phyloP scores from a whole-genome alignment of 2,329 filamentous ascomycete species.

The Aspergillus puulaauensis region DNA sequence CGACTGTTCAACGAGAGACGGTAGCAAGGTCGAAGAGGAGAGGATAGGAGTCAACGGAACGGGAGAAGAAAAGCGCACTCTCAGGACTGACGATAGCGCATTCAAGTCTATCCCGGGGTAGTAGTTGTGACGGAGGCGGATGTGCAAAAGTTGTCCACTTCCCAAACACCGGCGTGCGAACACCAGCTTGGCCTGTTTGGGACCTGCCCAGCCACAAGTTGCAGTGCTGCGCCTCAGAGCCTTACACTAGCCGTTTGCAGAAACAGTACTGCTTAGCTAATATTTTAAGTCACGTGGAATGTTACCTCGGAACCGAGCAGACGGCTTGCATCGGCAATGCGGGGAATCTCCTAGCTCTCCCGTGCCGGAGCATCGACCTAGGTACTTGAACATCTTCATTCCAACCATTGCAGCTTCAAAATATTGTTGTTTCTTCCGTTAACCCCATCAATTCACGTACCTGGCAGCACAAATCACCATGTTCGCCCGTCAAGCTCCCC shows the following conservation, averaged over 20 bases:
- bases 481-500: slow-evolving; percentile 53
- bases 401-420: not conserved
- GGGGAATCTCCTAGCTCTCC: not conserved
- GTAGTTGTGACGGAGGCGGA: slow-evolving; percentile 6
- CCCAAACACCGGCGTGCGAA: slow-evolving; percentile 5
- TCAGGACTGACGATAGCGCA: not conserved
- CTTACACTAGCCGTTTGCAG: not conserved
- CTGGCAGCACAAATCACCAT: slow-evolving; percentile 22
- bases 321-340: slow-evolving; percentile 12
- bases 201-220: slow-evolving; percentile 19
- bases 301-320: slow-evolving; percentile 2
- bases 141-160: slow-evolving; percentile 37
- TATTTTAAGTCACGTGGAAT: not conserved
- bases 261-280: not conserved
- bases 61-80: slow-evolving; percentile 8
- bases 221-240: slow-evolving; percentile 15
- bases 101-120: not conserved
- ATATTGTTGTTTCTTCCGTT: not conserved
- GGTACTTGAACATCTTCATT: not conserved
- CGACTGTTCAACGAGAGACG: not conserved
- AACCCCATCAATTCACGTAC: not conserved
- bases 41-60: not conserved
- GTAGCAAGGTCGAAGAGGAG: slow-evolving; percentile 8
- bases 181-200: slow-evolving; percentile 12
- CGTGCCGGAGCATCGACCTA: not conserved